Percentiles rank a stretch among this genome's conserved stretches.
Evolutionary conservation across 805 yeast species (phyloP).

Genomic region (Isabelozyma pseudorhagii): DNA sequence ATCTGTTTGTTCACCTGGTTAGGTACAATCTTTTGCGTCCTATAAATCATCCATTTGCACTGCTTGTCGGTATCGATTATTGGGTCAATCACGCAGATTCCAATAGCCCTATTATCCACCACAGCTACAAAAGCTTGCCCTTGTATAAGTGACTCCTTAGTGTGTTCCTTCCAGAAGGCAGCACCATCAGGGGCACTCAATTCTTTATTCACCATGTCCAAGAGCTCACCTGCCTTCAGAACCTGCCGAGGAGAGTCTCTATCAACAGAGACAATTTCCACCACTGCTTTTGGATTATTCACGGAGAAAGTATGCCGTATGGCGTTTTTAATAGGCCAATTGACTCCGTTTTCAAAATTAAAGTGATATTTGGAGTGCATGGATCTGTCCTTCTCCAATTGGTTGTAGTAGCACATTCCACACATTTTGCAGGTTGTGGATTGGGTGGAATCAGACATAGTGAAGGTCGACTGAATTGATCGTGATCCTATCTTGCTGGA

Average conservation of each 20-base stretch:
- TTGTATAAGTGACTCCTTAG: constrained; percentile 5
- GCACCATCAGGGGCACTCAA: constrained; percentile 51
- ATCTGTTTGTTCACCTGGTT: constrained; percentile 34
- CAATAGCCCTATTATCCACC: constrained; percentile 47
- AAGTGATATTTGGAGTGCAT: constrained; percentile 54
- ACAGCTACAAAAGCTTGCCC: constrained; percentile 48
- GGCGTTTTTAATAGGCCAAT: constrained; percentile 32
- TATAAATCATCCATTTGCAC: constrained; percentile 60
- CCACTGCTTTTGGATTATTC: not conserved
- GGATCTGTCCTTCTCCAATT: constrained; percentile 39
- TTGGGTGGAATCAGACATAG: not conserved
- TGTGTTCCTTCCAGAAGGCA: constrained; percentile 23
- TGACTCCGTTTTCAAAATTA: constrained; percentile 45
- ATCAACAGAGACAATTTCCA: constrained; percentile 17
- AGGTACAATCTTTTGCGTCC: constrained; percentile 50
- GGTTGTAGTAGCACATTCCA: constrained; percentile 50
- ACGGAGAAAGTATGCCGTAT: not conserved
- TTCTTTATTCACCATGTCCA: constrained; percentile 56
- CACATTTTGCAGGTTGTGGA: constrained; percentile 44
- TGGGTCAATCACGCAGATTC: constrained; percentile 53
- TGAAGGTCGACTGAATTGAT: constrained; percentile 14
- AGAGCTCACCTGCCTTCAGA: constrained; percentile 26
- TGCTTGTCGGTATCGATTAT: constrained; percentile 18
- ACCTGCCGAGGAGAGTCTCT: constrained; percentile 18
- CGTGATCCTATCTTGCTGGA: not conserved